phyloP scores from a whole-genome alignment of 441 rosid genomes.

The Syzygium malaccense region DNA sequence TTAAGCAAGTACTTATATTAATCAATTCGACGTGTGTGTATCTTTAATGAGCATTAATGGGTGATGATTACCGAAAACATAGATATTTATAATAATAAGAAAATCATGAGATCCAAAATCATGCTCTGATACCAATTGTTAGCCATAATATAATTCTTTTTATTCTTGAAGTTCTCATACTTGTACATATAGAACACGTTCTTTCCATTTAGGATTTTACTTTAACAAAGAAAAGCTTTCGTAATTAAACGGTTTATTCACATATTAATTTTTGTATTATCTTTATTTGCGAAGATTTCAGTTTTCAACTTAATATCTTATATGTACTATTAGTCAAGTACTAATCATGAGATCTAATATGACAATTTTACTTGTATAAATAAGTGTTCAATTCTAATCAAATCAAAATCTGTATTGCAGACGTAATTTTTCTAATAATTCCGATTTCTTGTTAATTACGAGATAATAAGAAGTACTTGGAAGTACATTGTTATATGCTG shows the following conservation, averaged over 20 bases:
- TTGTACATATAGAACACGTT: neutral
- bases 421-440: neutral
- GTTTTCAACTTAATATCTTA: neutral
- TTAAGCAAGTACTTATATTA: no score
- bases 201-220: neutral
- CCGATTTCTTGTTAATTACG: neutral
- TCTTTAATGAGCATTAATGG: no score
- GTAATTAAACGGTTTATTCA: neutral
- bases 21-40: no score
- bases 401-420: neutral
- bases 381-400: neutral
- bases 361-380: neutral
- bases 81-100: no score
- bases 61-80: no score
- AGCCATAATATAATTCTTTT: neutral
- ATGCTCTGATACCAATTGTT: no score
- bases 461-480: neutral
- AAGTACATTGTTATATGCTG: neutral
- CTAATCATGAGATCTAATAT: neutral
- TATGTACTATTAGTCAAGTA: neutral
- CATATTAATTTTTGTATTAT: neutral
- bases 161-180: neutral
- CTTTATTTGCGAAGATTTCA: neutral
- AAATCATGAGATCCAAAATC: no score
- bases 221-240: neutral